These are phyloP conservation scores for Uronychia setigera DNA, from an alignment of 73 alveolate genomes.

Conservation along the genomic window DNA sequence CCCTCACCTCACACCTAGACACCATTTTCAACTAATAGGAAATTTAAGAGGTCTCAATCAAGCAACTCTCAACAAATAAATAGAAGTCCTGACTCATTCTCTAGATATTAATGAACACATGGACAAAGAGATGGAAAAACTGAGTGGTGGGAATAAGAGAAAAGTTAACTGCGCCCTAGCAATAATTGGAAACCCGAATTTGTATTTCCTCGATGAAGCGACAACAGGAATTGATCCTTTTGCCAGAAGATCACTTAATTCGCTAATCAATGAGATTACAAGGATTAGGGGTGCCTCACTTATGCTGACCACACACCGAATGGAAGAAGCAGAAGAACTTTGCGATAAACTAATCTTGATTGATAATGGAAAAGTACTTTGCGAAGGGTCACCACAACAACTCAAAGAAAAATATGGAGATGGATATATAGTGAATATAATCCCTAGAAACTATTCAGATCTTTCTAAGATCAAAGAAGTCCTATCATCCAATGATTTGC, in stretches of 20 bases:
- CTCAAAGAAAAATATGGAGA: constrained; percentile 89
- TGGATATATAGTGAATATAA: constrained; percentile 67
- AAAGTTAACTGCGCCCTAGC: constrained; percentile 84
- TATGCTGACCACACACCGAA: constrained; percentile 93
- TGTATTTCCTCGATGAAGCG: constrained; percentile 81
- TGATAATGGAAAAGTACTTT: constrained; percentile 86
- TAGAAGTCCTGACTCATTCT: too few relatives aligned
- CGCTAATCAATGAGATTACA: constrained; percentile 36
- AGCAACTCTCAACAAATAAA: background rate
- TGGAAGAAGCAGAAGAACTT: constrained; percentile 97
- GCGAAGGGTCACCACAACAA: constrained; percentile 88
- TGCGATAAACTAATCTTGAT: constrained; percentile 91
- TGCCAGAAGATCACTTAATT: constrained; percentile 65
- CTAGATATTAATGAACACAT: too few relatives aligned
- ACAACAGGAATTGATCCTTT: constrained; percentile 86
- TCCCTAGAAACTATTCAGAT: background rate
- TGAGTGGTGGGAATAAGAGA: constrained; percentile 77
- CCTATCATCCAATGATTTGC: background rate
- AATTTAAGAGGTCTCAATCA: constrained; percentile 55
- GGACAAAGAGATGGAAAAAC: too few relatives aligned
- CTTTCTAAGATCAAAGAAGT: background rate
- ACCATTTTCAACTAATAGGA: constrained; percentile 69
- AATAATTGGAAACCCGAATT: constrained; percentile 70
- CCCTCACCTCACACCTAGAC: constrained; percentile 68
- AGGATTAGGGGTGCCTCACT: constrained; percentile 64